phyloP scores from a whole-genome alignment of 495 filamentous ascomycete species.

The Chaetomium fimeti region DNA sequence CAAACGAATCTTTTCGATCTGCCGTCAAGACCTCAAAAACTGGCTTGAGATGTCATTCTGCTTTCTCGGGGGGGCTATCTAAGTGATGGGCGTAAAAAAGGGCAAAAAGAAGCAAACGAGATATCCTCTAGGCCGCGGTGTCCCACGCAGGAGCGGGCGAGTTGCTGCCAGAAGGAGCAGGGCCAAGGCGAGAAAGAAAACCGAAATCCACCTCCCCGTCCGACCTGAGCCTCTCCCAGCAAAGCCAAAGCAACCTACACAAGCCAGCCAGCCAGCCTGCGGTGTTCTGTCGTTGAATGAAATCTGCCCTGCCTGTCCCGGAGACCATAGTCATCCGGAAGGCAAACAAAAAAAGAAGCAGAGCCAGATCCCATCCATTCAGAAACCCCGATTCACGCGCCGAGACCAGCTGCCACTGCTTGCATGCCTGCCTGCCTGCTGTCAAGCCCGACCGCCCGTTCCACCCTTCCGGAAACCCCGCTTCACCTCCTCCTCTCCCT shows the following conservation, averaged over 20 bases:
- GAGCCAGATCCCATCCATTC: not conserved
- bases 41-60: constrained; percentile 7
- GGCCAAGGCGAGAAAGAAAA: not conserved
- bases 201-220: constrained; percentile 1
- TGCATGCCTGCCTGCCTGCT: not conserved
- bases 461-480: not conserved
- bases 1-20: not conserved
- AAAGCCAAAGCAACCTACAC: not conserved
- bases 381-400: not conserved
- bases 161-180: not conserved
- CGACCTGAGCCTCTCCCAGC: not conserved
- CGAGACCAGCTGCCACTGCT: not conserved
- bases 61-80: not conserved
- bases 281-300: not conserved
- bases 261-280: not conserved
- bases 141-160: not conserved
- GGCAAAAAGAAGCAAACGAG: not conserved
- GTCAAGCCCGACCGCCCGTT: not conserved
- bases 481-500: not conserved
- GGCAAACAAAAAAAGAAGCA: not conserved
- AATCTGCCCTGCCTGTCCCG: not conserved
- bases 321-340: constrained; percentile 9
- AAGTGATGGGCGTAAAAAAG: not conserved
- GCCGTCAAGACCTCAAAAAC: not conserved
- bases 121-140: not conserved